phyloP scores from a whole-genome alignment of 1,284 basidiomycete species.

The Pholiota adiposa region DNA sequence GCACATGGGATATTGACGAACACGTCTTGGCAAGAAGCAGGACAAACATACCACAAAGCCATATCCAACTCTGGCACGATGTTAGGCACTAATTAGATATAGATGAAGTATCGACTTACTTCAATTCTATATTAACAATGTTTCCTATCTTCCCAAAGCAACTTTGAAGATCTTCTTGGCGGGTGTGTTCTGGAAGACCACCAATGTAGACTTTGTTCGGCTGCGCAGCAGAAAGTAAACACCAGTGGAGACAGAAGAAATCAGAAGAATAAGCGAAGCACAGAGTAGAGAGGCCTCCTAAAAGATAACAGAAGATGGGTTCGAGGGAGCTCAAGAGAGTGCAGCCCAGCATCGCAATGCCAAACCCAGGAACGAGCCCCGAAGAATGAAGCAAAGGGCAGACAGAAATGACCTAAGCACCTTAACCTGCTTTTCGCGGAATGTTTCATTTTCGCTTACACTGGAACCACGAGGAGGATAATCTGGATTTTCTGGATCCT shows the following conservation, averaged over 20 bases:
- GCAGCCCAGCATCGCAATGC: constrained; percentile 37
- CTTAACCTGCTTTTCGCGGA: constrained; percentile 84
- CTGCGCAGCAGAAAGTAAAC: constrained; percentile 75
- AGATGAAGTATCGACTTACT: constrained; percentile 54
- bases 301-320: constrained; percentile 35
- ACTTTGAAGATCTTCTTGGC: constrained; percentile 78
- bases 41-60: constrained; percentile 75
- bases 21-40: not conserved
- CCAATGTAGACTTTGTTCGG: constrained; percentile 90
- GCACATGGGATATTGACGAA: not conserved
- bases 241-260: constrained; percentile 56
- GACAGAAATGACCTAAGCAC: constrained; percentile 78
- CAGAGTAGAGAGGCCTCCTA: constrained; percentile 40
- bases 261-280: constrained; percentile 47
- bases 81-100: constrained; percentile 18
- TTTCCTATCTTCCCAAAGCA: constrained; percentile 86
- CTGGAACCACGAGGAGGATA: constrained; percentile 53
- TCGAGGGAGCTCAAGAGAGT: constrained; percentile 35
- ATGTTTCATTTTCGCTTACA: constrained; percentile 52
- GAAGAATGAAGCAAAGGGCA: constrained; percentile 39
- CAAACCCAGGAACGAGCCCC: constrained; percentile 34
- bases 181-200: constrained; percentile 82
- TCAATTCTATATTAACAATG: constrained; percentile 78
- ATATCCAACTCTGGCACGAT: constrained; percentile 66
- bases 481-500: constrained; percentile 50